Percentiles rank a stretch among this genome's conserved stretches.
Evolutionary conservation across 1,139 yeast species (phyloP).

Genomic region (Suhomyces bribrorum): DNA sequence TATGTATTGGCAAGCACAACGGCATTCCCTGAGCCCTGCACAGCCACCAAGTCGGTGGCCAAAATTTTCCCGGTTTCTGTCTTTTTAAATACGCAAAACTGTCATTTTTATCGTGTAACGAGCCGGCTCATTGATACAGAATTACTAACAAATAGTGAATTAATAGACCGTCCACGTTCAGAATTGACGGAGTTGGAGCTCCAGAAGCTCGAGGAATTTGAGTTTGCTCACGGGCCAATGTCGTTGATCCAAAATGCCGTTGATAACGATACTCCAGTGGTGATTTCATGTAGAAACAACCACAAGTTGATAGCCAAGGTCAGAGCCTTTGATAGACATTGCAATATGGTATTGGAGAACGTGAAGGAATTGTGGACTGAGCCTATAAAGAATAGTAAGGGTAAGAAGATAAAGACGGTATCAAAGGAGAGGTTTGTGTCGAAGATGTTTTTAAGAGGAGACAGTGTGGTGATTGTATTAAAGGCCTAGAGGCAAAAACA

Average conservation of each 20-base stretch:
- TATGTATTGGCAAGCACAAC: constrained; percentile 5
- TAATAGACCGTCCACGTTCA: constrained; percentile 69
- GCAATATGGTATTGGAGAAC: constrained; percentile 88
- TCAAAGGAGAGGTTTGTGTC: constrained; percentile 84
- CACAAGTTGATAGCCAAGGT: constrained; percentile 88
- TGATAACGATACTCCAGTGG: constrained; percentile 69
- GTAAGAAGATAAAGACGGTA: constrained; percentile 68
- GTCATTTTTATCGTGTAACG: no score
- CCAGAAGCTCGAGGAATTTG: constrained; percentile 83
- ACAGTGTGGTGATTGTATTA: constrained; percentile 83
- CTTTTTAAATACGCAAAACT: no score
- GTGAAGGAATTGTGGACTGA: constrained; percentile 94
- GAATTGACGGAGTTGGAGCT: constrained; percentile 83
- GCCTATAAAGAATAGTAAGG: constrained; percentile 59
- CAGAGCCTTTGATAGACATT: constrained; percentile 94
- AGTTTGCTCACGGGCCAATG: constrained; percentile 89
- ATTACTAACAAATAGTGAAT: constrained; percentile 46
- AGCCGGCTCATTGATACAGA: no score
- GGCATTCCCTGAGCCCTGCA: no score
- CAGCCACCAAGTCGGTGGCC: no score
- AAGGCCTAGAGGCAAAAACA: constrained; percentile 50
- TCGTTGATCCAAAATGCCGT: constrained; percentile 81
- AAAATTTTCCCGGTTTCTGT: no score
- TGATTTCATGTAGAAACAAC: constrained; percentile 89
- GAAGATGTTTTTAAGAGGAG: constrained; percentile 92